These are phyloP conservation scores for Eucalyptus curtisii DNA, from an alignment of 345 rosid genomes.

Conservation along the genomic window DNA sequence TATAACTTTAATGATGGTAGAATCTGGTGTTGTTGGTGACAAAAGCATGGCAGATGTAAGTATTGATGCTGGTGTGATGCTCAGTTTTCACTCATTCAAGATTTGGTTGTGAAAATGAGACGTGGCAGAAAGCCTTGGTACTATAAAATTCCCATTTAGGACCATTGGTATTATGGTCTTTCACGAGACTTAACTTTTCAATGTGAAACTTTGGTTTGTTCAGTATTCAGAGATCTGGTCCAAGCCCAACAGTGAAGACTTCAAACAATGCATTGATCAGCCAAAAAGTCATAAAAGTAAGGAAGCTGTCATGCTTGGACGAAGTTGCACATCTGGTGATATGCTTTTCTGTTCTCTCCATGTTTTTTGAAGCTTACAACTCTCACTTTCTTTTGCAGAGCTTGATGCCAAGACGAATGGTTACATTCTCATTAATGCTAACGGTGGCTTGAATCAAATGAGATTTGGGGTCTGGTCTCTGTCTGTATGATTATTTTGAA, in stretches of 20 bases:
- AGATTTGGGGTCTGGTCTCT: constrained; percentile 96
- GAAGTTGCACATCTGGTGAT: background rate
- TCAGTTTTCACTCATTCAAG: background rate
- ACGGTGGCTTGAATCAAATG: constrained; percentile 99
- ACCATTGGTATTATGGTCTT: background rate
- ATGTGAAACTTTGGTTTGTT: background rate
- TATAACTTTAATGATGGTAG: constrained; percentile 24
- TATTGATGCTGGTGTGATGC: background rate
- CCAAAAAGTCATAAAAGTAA: constrained; percentile 56
- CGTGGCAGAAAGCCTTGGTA: background rate
- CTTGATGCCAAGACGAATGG: constrained; percentile 65
- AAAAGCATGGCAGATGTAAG: constrained; percentile 41
- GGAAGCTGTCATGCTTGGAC: background rate
- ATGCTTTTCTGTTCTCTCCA: background rate
- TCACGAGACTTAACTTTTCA: background rate
- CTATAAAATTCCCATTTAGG: background rate
- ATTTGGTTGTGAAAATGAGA: background rate
- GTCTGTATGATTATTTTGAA: constrained; percentile 2
- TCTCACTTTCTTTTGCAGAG: constrained; percentile 38
- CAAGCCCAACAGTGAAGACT: constrained; percentile 69
- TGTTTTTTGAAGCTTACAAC: background rate
- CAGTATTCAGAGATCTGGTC: constrained; percentile 85
- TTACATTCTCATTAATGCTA: constrained; percentile 78
- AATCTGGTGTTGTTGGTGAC: constrained; percentile 14
- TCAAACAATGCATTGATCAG: constrained; percentile 58